Base-by-base conservation (phyloP, 2,329 filamentous ascomycete genomes). In the Cercospora zeina region DNA sequence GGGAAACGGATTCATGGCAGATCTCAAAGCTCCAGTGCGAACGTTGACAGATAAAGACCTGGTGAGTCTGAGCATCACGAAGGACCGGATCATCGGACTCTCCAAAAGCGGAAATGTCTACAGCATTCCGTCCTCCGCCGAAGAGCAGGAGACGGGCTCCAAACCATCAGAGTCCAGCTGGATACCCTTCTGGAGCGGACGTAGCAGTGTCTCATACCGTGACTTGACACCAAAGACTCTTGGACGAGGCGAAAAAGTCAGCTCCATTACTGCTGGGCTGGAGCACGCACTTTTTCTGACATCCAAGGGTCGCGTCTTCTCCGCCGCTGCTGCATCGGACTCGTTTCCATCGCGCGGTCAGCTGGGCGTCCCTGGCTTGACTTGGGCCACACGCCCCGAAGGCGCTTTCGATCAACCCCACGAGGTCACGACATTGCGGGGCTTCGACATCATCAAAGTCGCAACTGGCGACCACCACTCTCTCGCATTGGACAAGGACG, bases 281-380 rank as follows among this genome's bases (percentile, higher is more conserved):
- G 92, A 97, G 72, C 93, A 97, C 74, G 89, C 89, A 33, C 82
- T 97, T 0, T 82, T 99, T 54, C 82, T 97, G 63, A 97, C 93
- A 0, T 91, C 86, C 51, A 85, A 84, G 57, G 95, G 95, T 0
- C 89, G 93, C 42, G 84, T 97, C 34, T 97, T 96, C 76, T 90
- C 93, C 2, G 88, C 90, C n/a, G 93, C 91, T 1, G 87, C 91
- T 2, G 91, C 89, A 65, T 87, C 87, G 16, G 84, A 89, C 61
- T 82, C 87, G 56, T 97, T 89, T 73, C 95, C 95, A 0, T 84
- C 85, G 2, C 88, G 85, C 72, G 95, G 95, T 5, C 93, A 99
- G 77, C 84, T 97, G 54, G 95, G 95, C 51, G 81, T 97, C 24
- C 88, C 91, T 0, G 92, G 91, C 0, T 78, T 97, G 49, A 89